A percentile compares a stretch with the other conserved stretches of the same genome.
Evolutionary conservation across 495 filamentous ascomycete genomes (phyloP).

Genomic region (Aspergillus nidulans): DNA sequence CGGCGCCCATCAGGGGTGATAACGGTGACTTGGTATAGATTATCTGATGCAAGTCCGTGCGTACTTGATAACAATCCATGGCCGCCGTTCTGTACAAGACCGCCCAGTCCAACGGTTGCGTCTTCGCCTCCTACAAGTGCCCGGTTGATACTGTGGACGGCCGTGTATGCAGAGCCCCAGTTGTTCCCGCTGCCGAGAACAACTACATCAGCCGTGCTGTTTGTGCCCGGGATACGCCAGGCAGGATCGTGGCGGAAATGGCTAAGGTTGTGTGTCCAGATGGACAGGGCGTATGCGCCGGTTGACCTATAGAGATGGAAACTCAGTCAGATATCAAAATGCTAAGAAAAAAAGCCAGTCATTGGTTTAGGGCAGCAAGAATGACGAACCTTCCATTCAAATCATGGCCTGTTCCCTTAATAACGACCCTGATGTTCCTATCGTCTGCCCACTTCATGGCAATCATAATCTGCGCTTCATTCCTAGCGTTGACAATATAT

Average conservation of each 20-base stretch:
- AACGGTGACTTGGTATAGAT: constrained; percentile 49
- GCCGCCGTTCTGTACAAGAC: constrained; percentile 54
- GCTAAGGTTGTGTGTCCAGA: constrained; percentile 47
- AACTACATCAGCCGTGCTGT: constrained; percentile 20
- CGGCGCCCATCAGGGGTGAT: constrained; percentile 45
- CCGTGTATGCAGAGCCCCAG: constrained; percentile 15
- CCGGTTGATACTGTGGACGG: constrained; percentile 13
- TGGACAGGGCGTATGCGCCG: constrained; percentile 43
- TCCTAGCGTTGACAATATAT: constrained; percentile 33
- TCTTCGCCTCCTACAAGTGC: constrained; percentile 25
- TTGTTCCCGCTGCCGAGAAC: constrained; percentile 24
- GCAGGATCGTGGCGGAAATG: constrained; percentile 28
- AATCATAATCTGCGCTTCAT: constrained; percentile 19
- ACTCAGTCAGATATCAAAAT: background rate
- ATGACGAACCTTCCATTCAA: constrained; percentile 44
- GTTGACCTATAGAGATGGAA: constrained; percentile 30
- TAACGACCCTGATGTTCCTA: constrained; percentile 51
- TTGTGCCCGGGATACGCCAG: constrained; percentile 19
- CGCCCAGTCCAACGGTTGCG: constrained; percentile 36
- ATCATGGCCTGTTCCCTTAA: constrained; percentile 51
- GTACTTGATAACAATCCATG: constrained; percentile 49
- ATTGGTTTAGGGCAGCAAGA: background rate
- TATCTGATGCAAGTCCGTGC: constrained; percentile 53
- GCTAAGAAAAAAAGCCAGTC: background rate
- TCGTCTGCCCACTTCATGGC: constrained; percentile 45